Evolutionary conservation across 345 rosid genomes (phyloP).

Genomic region (Raphanus sativus): DNA sequence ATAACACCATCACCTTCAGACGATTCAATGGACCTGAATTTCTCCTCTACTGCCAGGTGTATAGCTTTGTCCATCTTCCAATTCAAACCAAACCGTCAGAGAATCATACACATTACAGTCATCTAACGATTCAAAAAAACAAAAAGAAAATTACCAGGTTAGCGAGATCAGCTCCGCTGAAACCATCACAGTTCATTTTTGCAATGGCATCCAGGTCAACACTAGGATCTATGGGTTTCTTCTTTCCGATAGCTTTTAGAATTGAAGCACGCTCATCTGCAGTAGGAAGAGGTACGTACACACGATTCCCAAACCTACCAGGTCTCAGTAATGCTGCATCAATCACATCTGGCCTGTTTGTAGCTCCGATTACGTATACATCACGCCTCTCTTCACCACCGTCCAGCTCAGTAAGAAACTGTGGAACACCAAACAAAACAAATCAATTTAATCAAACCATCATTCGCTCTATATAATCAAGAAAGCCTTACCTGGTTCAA

Average conservation of each 20-base stretch:
- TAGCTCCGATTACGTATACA: slow-evolving; percentile 37
- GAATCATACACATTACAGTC: slow-evolving; percentile 15
- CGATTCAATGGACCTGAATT: slow-evolving; percentile 17
- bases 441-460: background rate
- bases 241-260: slow-evolving; percentile 67
- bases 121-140: background rate
- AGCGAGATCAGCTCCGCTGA: slow-evolving; percentile 91
- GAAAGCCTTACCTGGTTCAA: slow-evolving; percentile 19
- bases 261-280: slow-evolving; percentile 77
- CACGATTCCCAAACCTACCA: slow-evolving; percentile 89
- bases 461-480: no score
- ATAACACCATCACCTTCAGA: slow-evolving; percentile 21
- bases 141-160: slow-evolving; percentile 51
- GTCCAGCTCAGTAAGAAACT: slow-evolving; percentile 83
- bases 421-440: slow-evolving; percentile 15
- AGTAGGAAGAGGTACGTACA: slow-evolving; percentile 76
- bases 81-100: slow-evolving; percentile 17
- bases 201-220: slow-evolving; percentile 73
- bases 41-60: slow-evolving; percentile 63
- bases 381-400: slow-evolving; percentile 66
- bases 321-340: slow-evolving; percentile 86
- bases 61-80: slow-evolving; percentile 71
- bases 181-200: slow-evolving; percentile 58
- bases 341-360: slow-evolving; percentile 83
- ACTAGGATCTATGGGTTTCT: slow-evolving; percentile 65